A percentile compares a stretch with the other conserved stretches of the same genome.
Conservation (phyloP, 129 eudicot genomes). For the Daucus carota region DH1_v3.0 NC_030384.2:36644001-36644500, state of each 20-base stretch:
- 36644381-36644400: constrained; percentile 87
- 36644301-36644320: background rate
- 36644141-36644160: constrained; percentile 97
- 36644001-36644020: background rate
- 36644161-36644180: constrained; percentile 72
- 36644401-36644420: constrained; percentile 68
- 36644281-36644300: background rate
- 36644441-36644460: background rate
- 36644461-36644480: background rate
- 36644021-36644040: background rate
- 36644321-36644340: background rate
- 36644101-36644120: constrained; percentile 83
- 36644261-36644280: constrained; percentile 71
- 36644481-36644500: constrained; percentile 2
- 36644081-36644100: background rate
- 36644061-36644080: background rate
- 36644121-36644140: constrained; percentile 67
- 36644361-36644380: constrained; percentile 83
- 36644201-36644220: constrained; percentile 90
- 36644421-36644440: constrained; percentile 32
- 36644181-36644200: constrained; percentile 84
- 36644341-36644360: constrained; percentile 91
- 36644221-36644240: constrained; percentile 70
- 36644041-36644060: background rate
- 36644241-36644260: constrained; percentile 93